These are phyloP conservation scores for Gonium pectorale DNA, from an alignment of 139 green algal genomes.

Conservation along the genomic window DNA sequence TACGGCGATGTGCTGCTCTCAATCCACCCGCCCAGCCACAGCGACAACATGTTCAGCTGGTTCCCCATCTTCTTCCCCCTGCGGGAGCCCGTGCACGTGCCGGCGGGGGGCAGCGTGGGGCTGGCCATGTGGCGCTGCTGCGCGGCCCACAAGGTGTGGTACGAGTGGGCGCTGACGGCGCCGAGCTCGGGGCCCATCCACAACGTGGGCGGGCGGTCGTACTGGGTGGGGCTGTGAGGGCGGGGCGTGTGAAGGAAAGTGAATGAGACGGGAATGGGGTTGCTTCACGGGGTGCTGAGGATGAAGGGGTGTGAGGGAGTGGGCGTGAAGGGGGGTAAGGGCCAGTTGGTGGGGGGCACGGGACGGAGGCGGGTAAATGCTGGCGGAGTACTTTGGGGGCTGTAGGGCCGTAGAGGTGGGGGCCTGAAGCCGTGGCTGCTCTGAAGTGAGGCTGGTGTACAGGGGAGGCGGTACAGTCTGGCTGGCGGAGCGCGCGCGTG, in stretches of 20 bases:
- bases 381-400: too few species aligned
- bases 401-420: too few species aligned
- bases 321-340: too few species aligned
- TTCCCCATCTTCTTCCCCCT: conserved; percentile 99
- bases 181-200: conserved; percentile 72
- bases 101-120: conserved; percentile 69
- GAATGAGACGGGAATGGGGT: too few species aligned
- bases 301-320: too few species aligned
- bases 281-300: too few species aligned
- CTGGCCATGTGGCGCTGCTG: conserved; percentile 91
- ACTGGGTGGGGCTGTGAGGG: conserved; percentile 83
- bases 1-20: conserved; percentile 90
- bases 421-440: too few species aligned
- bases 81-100: conserved; percentile 76
- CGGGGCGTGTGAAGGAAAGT: neutral
- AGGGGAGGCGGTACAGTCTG: too few species aligned
- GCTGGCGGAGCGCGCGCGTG: too few species aligned
- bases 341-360: too few species aligned
- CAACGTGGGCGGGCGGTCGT: conserved; percentile 84
- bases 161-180: conserved; percentile 86
- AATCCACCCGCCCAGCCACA: conserved; percentile 85
- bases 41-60: conserved; percentile 87
- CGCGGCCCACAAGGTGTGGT: conserved; percentile 90
- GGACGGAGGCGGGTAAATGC: too few species aligned
- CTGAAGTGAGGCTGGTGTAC: too few species aligned